Percentiles rank a stretch among this genome's conserved stretches.
These are phyloP conservation scores for Circinella minor DNA, from an alignment of 371 early-diverging fungal species.

Conservation along the genomic window DNA sequence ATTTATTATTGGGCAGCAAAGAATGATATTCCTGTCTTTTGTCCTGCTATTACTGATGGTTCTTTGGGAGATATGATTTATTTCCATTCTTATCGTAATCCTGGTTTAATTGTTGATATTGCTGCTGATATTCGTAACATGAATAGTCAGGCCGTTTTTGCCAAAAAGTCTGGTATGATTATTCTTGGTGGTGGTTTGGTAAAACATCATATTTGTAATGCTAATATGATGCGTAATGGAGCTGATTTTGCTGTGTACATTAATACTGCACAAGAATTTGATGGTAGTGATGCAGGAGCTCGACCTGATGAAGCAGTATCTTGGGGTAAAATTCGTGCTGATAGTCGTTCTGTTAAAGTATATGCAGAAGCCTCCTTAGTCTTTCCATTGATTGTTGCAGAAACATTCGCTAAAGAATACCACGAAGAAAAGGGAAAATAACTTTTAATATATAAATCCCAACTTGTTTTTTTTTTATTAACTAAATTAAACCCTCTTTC, in stretches of 20 bases:
- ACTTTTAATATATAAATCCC: too few relatives aligned
- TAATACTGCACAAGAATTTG: slow-evolving; percentile 99
- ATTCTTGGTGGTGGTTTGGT: slow-evolving; percentile 99
- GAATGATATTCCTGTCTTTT: slow-evolving; percentile 98
- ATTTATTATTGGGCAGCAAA: slow-evolving; percentile 94
- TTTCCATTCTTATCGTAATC: slow-evolving; percentile 95
- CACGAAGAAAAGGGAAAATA: slow-evolving; percentile 20
- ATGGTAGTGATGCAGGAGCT: slow-evolving; percentile 99
- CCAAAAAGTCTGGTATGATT: slow-evolving; percentile 96
- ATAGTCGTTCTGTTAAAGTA: slow-evolving; percentile 89
- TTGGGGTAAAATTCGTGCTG: slow-evolving; percentile 98
- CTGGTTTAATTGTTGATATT: slow-evolving; percentile 96
- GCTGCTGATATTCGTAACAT: slow-evolving; percentile 94
- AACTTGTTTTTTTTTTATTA: too few relatives aligned
- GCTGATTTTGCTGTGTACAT: slow-evolving; percentile 98
- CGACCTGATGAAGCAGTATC: slow-evolving; percentile 98
- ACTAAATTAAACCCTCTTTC: too few relatives aligned
- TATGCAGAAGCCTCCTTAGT: slow-evolving; percentile 97
- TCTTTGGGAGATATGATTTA: slow-evolving; percentile 99
- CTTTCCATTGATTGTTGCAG: slow-evolving; percentile 95
- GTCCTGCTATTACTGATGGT: slow-evolving; percentile 99
- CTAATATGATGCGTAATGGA: slow-evolving; percentile 99
- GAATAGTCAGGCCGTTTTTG: slow-evolving; percentile 94
- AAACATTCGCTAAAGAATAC: slow-evolving; percentile 84
- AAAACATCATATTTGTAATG: slow-evolving; percentile 99